Base-by-base conservation (phyloP, 805 yeast species). In the Tetrapisispora namnaoensis region DNA sequence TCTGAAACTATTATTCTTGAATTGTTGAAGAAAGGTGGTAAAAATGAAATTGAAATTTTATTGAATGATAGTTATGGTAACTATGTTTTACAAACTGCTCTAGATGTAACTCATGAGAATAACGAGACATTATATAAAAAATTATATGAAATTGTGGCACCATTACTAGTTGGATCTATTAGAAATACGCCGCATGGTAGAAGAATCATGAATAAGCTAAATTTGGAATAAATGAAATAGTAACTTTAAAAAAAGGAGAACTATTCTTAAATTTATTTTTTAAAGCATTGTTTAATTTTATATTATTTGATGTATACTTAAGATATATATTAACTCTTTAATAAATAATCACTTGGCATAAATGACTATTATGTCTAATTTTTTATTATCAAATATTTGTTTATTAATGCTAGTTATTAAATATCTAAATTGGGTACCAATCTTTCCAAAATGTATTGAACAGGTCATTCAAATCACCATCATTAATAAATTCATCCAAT, bases 161-260 rank as follows among this genome's bases (percentile, higher is more conserved):
- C 96, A 13, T 76, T 85, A 50, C 72, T 91, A 57, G 80, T 84
- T 21, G 83, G 82, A 43, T 64, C 66, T 11, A 84, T 91, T 51
- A 78, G 85, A 63, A 85, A 83, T 58, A 90, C 97, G 17, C 97
- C 97, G 2, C 96, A 91, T 65, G 98, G 97, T n/a, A 77, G 96
- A 63, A 79, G 97, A 61, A 89, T 91, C 51, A 77, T 86, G 70
- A 79, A 86, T 28, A 88, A 87, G 62, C 59, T 79, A 42, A 69
- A 67, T 49, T 42, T 56, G 40, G 63, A 59, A 27, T 55, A 37
- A 10, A 39, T 16, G 3, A 38, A 14, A 36, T 11, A 6, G 10
- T n/a, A 36, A 36, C 10, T 3, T 36, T 10, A 36, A 36, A 9
- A 36, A 13, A 36, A 7, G 38, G n/a, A 36, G 20, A 4, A 11